A percentile compares a stretch with the other conserved stretches of the same genome.
Evolutionary conservation across 2,329 filamentous ascomycete genomes (phyloP).

Genomic region (Exophiala calicioides): DNA sequence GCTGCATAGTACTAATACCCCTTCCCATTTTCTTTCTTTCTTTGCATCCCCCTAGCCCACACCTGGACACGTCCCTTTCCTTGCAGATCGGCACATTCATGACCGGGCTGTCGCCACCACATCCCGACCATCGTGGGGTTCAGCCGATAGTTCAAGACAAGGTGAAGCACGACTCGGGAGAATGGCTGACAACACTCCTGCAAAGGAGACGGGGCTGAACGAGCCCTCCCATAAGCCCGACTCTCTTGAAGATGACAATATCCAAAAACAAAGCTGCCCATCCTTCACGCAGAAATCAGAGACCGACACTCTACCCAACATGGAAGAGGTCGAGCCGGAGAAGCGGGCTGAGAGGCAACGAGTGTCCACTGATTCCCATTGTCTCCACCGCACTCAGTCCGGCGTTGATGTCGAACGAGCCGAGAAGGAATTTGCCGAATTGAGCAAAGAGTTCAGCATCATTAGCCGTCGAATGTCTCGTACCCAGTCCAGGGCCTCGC

Average conservation of each 20-base stretch:
- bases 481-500: conserved; percentile 36
- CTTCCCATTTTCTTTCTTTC: too few species aligned
- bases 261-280: conserved; percentile 3
- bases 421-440: conserved; percentile 45
- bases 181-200: conserved; percentile 18
- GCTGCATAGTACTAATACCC: too few species aligned
- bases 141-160: too few species aligned
- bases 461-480: conserved; percentile 40
- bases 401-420: conserved; percentile 50
- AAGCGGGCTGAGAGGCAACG: conserved; percentile 16
- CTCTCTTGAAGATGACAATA: conserved; percentile 9
- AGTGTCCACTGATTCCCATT: conserved; percentile 34
- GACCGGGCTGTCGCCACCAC: too few species aligned
- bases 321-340: conserved; percentile 7
- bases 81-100: too few species aligned
- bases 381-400: conserved; percentile 36
- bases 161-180: not conserved
- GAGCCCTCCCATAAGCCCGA: conserved; percentile 22
- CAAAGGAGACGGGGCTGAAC: conserved; percentile 20
- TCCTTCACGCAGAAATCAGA: conserved; percentile 3
- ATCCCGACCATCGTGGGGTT: conserved; percentile 7
- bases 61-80: too few species aligned
- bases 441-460: conserved; percentile 43
- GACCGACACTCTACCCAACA: conserved; percentile 1
- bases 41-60: too few species aligned